phyloP scores from a whole-genome alignment of 257 asterid species.

The Asclepias syriaca region DNA sequence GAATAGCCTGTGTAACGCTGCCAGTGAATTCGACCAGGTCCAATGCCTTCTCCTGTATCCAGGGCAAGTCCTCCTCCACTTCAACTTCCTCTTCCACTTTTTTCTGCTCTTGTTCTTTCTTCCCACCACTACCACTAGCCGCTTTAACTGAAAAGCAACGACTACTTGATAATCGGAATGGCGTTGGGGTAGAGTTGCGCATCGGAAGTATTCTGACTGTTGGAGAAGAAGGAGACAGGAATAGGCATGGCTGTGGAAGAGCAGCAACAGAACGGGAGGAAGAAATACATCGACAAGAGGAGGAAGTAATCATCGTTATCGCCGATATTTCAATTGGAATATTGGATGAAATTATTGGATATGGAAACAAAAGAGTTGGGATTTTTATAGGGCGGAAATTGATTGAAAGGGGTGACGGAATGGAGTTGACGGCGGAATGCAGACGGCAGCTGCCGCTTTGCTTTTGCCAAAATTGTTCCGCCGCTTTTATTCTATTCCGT shows the following conservation, averaged over 20 bases:
- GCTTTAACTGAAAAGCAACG: slow-evolving; percentile 15
- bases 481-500: no score
- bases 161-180: neutral
- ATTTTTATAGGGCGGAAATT: no score
- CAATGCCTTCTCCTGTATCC: slow-evolving; percentile 98
- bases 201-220: neutral
- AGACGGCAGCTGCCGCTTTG: neutral
- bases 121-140: slow-evolving; percentile 10
- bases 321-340: neutral
- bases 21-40: slow-evolving; percentile 95
- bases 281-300: neutral
- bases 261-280: neutral
- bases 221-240: neutral
- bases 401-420: neutral
- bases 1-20: slow-evolving; percentile 88
- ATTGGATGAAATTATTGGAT: neutral
- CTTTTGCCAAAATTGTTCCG: neutral
- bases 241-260: neutral
- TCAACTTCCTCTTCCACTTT: slow-evolving; percentile 49
- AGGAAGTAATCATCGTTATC: slow-evolving; percentile 5
- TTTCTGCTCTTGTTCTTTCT: slow-evolving; percentile 21
- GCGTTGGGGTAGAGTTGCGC: neutral
- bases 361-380: neutral
- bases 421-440: neutral
- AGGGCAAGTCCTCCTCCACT: slow-evolving; percentile 89